Base-by-base conservation (phyloP, 2,329 filamentous ascomycete species). In the Trichoderma pleuroti region DNA sequence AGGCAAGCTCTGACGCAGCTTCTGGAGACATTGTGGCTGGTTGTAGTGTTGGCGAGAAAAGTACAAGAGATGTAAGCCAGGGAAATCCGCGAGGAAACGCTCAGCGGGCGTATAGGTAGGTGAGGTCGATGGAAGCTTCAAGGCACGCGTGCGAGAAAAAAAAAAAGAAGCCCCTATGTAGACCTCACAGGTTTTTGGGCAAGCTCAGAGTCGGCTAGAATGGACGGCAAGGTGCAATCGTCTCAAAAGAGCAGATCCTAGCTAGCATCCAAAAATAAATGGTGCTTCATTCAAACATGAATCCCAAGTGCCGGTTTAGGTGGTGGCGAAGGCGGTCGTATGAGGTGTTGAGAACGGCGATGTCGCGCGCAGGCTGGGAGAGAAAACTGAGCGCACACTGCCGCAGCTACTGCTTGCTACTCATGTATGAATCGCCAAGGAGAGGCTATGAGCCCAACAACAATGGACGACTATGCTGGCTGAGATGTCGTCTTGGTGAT, bases 1-100 rank as follows among this genome's bases (percentile, higher is more conserved):
- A 39, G 10, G 42, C 1, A 32, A 69, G 36, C 24, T 59, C 39
- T 21, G 52, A 18, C 24, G 49, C 59, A 14, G 42, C 32, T 70
- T 61, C 68, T 39, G 57, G 14, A 6, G 59, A 46, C 70, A 71
- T 71, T 67, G 32, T 62, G 61, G 56, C 54, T 24, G n/a, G 26
- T 1, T 36, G 62, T 5, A 14, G 30, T n/a, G 9, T 61, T 49
- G 26, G 32, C n/a, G 34, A 18, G 16, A 18, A 57, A 21, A 24
- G 24, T 46, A 18, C 32, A 57, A 57, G 61, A 24, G 30, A 28
- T 63, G 46, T 42, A 57, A 57, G 36, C 10, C 18, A 21, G 39
- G n/a, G 18, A 16, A 18, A 21, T 1, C 9, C 14, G 36, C 12
- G 3, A 64, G 18, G 1, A 49, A 52, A 5, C 12, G 1, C 34